phyloP scores from a whole-genome alignment of 768 basidiomycete genomes.

The Cystofilobasidium capitatum region DNA sequence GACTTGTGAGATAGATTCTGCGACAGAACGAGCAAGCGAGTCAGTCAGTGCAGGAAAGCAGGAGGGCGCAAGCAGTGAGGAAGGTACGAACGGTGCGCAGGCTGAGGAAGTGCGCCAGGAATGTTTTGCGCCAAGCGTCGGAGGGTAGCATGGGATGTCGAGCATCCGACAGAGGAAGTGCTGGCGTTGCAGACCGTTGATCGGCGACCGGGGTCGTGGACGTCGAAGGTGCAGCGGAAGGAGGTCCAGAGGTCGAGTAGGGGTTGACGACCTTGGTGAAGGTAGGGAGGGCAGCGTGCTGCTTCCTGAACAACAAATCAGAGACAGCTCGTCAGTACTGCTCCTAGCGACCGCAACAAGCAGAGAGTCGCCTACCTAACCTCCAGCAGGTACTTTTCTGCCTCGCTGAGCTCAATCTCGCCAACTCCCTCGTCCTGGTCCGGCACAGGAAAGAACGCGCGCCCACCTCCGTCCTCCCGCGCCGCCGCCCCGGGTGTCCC shows the following conservation, averaged over 20 bases:
- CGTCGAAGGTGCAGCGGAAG: too few relatives aligned
- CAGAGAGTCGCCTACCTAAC: neutral
- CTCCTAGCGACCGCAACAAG: too few relatives aligned
- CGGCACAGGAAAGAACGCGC: neutral
- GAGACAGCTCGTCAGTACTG: neutral
- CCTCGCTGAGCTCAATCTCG: neutral
- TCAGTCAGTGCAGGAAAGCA: neutral
- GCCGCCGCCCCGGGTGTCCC: neutral
- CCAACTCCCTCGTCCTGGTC: neutral
- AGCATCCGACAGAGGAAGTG: neutral
- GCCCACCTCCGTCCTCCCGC: neutral
- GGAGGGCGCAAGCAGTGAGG: too few relatives aligned
- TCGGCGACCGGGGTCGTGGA: too few relatives aligned
- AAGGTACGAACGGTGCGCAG: neutral
- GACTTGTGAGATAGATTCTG: neutral
- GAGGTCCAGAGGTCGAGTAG: too few relatives aligned
- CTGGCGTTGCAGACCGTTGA: neutral
- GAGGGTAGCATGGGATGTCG: neutral
- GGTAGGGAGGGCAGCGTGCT: neutral
- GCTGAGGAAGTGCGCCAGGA: neutral
- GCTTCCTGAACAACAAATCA: neutral
- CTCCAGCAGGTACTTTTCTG: neutral
- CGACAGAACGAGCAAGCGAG: neutral
- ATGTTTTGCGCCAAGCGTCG: neutral
- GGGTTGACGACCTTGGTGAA: constrained; percentile 11